These are phyloP conservation scores for Xylariaceae sp. DNA, from an alignment of 2,329 filamentous ascomycete species.

Conservation along the genomic window DNA sequence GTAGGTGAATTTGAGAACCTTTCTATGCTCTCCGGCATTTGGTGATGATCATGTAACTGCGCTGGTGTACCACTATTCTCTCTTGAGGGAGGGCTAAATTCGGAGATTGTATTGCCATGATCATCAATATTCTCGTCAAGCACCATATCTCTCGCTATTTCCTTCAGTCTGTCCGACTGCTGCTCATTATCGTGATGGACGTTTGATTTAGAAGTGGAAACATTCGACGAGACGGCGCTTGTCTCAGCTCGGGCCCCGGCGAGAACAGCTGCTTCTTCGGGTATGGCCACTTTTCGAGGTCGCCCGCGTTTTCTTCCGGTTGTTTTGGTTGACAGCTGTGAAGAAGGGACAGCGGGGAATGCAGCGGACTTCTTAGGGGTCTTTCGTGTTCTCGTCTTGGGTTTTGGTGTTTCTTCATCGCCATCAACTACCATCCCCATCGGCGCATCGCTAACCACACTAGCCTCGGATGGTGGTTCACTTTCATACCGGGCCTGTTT, in stretches of 20 bases:
- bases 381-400: slow-evolving; percentile 42
- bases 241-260: slow-evolving; percentile 23
- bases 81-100: slow-evolving; percentile 18
- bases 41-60: slow-evolving; percentile 12
- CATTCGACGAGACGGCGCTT: slow-evolving; percentile 11
- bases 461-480: slow-evolving; percentile 37
- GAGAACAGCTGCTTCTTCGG: slow-evolving; percentile 33
- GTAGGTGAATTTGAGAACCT: slow-evolving; percentile 22
- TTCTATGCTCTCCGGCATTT: slow-evolving; percentile 5
- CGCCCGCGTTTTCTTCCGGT: slow-evolving; percentile 42
- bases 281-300: slow-evolving; percentile 38
- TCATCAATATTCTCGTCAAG: slow-evolving; percentile 9
- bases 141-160: slow-evolving; percentile 10
- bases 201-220: slow-evolving; percentile 7
- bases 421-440: slow-evolving; percentile 29
- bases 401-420: slow-evolving; percentile 40
- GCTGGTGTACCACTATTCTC: slow-evolving; percentile 23
- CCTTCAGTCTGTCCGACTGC: neutral
- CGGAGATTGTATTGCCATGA: slow-evolving; percentile 2
- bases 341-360: slow-evolving; percentile 34
- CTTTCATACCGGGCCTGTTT: slow-evolving; percentile 43
- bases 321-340: slow-evolving; percentile 32
- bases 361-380: slow-evolving; percentile 35
- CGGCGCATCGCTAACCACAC: slow-evolving; percentile 33
- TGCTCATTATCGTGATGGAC: neutral